Conservation (phyloP, 1,284 basidiomycete species). For the Fomitiporia mediterranea region DNA sequence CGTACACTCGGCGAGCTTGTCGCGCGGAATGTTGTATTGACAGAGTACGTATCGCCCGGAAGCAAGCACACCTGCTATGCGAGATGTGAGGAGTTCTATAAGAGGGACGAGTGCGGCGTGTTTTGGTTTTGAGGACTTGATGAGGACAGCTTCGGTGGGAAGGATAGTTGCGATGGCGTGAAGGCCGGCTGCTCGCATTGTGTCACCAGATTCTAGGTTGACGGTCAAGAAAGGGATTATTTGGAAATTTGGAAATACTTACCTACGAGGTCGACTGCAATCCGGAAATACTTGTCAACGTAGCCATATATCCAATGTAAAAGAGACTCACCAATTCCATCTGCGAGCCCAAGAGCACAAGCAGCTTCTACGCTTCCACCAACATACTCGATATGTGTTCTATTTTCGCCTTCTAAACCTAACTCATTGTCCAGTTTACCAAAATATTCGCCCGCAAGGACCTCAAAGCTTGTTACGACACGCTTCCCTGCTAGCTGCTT, state of each 20-base stretch:
- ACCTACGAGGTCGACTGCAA: conserved; percentile 86
- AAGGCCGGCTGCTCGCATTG: conserved; percentile 97
- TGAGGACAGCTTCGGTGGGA: conserved; percentile 89
- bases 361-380: conserved; percentile 98
- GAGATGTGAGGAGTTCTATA: conserved; percentile 78
- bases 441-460: conserved; percentile 82
- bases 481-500: conserved; percentile 87
- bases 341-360: conserved; percentile 93
- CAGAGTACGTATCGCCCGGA: conserved; percentile 86
- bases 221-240: background rate
- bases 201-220: conserved; percentile 89
- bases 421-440: conserved; percentile 60
- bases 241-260: conserved; percentile 30
- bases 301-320: conserved; percentile 5
- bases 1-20: conserved; percentile 58
- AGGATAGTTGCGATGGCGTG: conserved; percentile 90
- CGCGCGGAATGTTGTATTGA: conserved; percentile 85
- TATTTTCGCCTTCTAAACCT: conserved; percentile 43
- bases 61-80: conserved; percentile 92
- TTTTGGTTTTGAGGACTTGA: conserved; percentile 72
- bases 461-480: conserved; percentile 93
- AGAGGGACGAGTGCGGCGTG: conserved; percentile 66
- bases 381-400: conserved; percentile 90
- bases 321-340: conserved; percentile 80
- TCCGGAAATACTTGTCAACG: conserved; percentile 15